Evolutionary conservation across 140 eudicot genomes (phyloP), one percentile per base, ranked within the genome.

Genomic region (Artemisia princeps): DNA sequence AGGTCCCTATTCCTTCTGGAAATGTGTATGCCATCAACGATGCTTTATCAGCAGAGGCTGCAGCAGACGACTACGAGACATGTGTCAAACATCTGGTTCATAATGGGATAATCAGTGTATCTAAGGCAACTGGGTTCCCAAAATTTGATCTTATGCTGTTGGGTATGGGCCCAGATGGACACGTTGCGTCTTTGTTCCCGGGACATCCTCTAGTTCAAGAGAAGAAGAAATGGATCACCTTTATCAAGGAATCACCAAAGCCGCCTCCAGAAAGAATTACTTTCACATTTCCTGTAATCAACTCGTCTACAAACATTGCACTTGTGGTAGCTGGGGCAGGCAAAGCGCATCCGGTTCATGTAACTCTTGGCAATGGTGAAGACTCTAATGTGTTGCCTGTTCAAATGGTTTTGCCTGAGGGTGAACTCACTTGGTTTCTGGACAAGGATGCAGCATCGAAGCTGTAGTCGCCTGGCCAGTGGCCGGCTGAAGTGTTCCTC

Each of bases 81-180:
- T 77, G 81, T 22, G 10, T 90, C 19, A 83, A 70, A 50, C 81
- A 87, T 60, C 70, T 90, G 40, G 88, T 90, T 64, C 65, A 71
- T 26, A 80, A 49, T 44, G 79, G 79, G 22, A 71, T 71, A 33
- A 45, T 90, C 14, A 81, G 66, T 22, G 54, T 68, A 33, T 90
- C 95, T 0, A 76, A 60, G 12, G 28, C 76, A 3, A 86, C 23
- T 2, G 84, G 86, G 17, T 68, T 87, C 68, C 97, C 97, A 3
- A 90, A 87, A 78, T 87, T 87, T 12, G 97, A 90, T 71, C 81
- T 85, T 20, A 85, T 85, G 95, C 80, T 91, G 10, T 73, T 91
- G 48, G 96, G 96, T 23, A 91, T 91, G 97, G 97, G 97, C 16
- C 95, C 97, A 13, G 96, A 88, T 64, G 97, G 97, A 10, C 97